Conservation (phyloP, 306 rosid species). For the Cucurbita argyrosperma region DNA sequence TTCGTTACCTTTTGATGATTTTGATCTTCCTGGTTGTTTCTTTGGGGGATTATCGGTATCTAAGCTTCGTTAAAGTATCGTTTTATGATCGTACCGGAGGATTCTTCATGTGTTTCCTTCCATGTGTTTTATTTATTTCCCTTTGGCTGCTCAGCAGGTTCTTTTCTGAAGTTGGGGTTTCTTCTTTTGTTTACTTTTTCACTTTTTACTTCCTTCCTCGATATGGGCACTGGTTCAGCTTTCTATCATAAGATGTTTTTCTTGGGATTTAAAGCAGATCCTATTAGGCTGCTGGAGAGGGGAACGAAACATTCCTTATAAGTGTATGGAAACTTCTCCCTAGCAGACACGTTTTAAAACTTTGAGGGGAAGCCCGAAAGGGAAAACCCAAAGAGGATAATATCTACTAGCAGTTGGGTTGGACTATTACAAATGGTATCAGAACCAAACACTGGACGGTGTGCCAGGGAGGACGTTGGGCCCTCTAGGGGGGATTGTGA, state of each 20-base stretch:
- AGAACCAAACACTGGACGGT: no score
- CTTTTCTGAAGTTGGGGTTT: conserved; percentile 2
- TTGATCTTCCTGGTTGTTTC: background rate
- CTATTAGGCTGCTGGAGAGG: background rate
- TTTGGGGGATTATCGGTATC: background rate
- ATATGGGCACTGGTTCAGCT: background rate
- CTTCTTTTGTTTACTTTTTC: background rate
- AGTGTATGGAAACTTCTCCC: no score
- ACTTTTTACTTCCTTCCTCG: background rate
- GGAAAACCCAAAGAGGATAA: no score
- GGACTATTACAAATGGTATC: no score
- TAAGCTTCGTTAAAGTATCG: background rate
- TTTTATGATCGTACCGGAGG: no score
- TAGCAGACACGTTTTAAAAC: no score
- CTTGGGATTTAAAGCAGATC: background rate
- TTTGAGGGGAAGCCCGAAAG: no score
- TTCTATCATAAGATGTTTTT: background rate
- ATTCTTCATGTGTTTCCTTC: background rate
- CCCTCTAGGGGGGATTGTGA: no score
- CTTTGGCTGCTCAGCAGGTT: background rate
- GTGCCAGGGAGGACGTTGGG: no score
- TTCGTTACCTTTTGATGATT: background rate
- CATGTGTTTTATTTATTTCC: background rate
- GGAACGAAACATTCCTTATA: no score
- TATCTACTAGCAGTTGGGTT: no score